Evolutionary conservation across 371 early-diverging fungal genomes (phyloP).

Genomic region (Mortierella sp.): DNA sequence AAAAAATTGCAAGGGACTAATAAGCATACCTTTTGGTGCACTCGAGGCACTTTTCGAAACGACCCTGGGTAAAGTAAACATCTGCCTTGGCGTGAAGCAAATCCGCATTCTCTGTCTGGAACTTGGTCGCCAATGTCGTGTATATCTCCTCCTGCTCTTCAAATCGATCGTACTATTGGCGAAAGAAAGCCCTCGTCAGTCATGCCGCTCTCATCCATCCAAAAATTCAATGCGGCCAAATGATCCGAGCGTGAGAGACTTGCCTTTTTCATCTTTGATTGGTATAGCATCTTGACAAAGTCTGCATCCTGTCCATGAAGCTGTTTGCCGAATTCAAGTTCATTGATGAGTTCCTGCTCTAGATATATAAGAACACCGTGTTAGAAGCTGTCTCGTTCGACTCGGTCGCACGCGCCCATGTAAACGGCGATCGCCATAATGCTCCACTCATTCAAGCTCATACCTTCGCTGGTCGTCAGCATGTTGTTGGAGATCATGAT

Average conservation of each 20-base stretch:
- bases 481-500: slow-evolving; percentile 70
- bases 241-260: not conserved
- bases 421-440: not conserved
- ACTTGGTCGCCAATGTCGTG: slow-evolving; percentile 59
- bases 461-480: slow-evolving; percentile 76
- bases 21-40: slow-evolving; percentile 68
- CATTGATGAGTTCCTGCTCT: slow-evolving; percentile 74
- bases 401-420: not conserved
- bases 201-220: not conserved
- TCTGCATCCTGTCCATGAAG: slow-evolving; percentile 66
- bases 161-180: slow-evolving; percentile 57
- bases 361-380: not conserved
- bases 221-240: not conserved
- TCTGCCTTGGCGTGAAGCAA: slow-evolving; percentile 75
- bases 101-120: slow-evolving; percentile 68
- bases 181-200: not conserved
- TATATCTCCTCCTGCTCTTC: slow-evolving; percentile 62
- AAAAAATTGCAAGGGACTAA: not conserved
- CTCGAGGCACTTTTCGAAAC: slow-evolving; percentile 68
- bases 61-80: slow-evolving; percentile 63
- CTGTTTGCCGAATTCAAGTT: slow-evolving; percentile 68
- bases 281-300: slow-evolving; percentile 73
- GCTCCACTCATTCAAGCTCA: not conserved
- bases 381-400: not conserved
- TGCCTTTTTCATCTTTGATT: slow-evolving; percentile 72